Percentiles rank a stretch among this genome's conserved stretches.
These are phyloP conservation scores for Fraxinus albicans DNA, from an alignment of 305 asterid species.

Conservation along the genomic window DNA sequence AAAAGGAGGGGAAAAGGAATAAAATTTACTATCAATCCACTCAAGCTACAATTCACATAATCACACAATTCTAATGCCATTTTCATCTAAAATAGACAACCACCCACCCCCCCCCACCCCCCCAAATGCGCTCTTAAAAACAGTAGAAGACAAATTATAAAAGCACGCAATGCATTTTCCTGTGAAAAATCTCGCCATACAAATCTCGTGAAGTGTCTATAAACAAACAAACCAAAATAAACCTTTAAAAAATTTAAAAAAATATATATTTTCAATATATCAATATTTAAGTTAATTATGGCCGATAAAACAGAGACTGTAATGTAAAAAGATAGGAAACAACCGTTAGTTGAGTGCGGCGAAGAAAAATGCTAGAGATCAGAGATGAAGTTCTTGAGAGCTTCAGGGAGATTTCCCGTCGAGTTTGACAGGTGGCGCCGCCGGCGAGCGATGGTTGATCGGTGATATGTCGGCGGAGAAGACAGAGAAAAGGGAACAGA, in stretches of 20 bases:
- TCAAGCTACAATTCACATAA: background rate
- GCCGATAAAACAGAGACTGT: background rate
- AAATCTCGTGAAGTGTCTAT: background rate
- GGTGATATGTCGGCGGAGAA: conserved; percentile 28
- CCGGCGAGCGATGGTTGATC: conserved; percentile 29
- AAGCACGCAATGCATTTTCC: background rate
- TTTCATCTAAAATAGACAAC: background rate
- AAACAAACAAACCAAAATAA: background rate
- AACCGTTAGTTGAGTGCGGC: conserved; percentile 9
- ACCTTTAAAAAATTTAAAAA: background rate
- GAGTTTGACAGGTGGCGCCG: conserved; percentile 12
- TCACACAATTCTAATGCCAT: background rate
- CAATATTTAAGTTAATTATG: background rate
- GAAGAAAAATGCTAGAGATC: background rate
- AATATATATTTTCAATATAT: too few species aligned
- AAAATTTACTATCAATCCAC: background rate
- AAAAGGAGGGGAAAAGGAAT: background rate
- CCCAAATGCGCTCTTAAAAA: background rate
- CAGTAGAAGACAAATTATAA: background rate
- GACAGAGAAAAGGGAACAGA: conserved; percentile 1
- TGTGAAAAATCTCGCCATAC: background rate
- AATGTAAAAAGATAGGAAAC: background rate
- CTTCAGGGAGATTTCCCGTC: background rate
- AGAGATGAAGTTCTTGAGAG: background rate
- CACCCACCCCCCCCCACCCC: too few species aligned